Conservation (phyloP, 192 early-diverging fungal genomes). For the Backusella sp. region DNA sequence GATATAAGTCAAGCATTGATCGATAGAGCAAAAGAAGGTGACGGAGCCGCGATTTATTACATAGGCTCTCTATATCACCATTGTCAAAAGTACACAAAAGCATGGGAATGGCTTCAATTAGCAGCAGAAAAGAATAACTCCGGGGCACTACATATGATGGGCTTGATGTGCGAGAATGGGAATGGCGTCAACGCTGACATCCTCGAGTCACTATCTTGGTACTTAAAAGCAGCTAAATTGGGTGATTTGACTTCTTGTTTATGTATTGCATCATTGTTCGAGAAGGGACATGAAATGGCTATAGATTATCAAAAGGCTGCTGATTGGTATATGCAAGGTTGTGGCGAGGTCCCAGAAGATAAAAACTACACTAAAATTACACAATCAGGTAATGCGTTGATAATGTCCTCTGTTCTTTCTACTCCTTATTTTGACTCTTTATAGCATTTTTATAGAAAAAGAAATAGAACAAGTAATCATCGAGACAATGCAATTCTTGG, state of each 20-base stretch:
- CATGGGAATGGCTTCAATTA: not conserved
- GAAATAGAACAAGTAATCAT: not conserved
- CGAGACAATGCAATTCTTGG: not conserved
- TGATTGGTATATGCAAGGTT: not conserved
- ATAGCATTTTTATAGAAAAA: not conserved
- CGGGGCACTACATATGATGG: not conserved
- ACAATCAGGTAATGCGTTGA: not conserved
- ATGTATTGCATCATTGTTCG: not conserved
- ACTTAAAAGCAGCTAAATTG: not conserved
- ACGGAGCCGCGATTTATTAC: not conserved
- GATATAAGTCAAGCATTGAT: not conserved
- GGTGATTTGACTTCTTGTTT: not conserved
- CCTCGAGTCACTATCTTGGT: not conserved
- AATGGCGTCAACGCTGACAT: not conserved
- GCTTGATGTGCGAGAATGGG: not conserved
- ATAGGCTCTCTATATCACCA: not conserved
- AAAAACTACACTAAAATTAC: not conserved
- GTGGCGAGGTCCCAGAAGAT: not conserved
- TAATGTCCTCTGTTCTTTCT: not conserved
- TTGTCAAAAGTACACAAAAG: not conserved
- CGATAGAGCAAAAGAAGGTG: not conserved
- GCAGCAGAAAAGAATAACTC: not conserved
- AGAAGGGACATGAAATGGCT: not conserved
- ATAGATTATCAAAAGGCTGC: not conserved
- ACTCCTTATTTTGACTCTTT: not conserved